Evolutionary conservation across 2,329 filamentous ascomycete species (phyloP).

Genomic region (Paraphoma chrysanthemicola): DNA sequence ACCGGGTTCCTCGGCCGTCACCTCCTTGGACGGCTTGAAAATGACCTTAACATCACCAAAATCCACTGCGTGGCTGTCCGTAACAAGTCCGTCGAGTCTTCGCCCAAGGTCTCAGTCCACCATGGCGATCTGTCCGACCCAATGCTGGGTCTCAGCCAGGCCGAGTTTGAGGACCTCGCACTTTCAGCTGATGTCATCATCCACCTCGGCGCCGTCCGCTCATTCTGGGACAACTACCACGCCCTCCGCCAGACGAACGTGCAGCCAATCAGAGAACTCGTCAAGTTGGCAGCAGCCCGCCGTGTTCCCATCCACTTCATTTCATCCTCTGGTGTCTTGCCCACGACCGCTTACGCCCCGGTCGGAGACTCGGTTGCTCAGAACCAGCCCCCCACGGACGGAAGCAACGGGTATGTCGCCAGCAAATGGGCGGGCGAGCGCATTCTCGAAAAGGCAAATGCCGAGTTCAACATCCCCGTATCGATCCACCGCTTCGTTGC

Average conservation of each 20-base stretch:
- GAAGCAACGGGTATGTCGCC: conserved; percentile 45
- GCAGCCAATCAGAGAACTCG: conserved; percentile 7
- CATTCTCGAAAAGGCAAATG: conserved; percentile 39
- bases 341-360: neutral
- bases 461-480: neutral
- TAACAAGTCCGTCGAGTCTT: neutral
- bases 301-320: conserved; percentile 23
- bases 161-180: conserved; percentile 36
- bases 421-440: conserved; percentile 51
- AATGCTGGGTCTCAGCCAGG: conserved; percentile 48
- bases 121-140: neutral
- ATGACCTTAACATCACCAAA: conserved; percentile 1
- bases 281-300: conserved; percentile 4
- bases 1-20: conserved; percentile 14
- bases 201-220: conserved; percentile 22
- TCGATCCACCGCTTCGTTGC: neutral
- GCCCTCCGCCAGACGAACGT: conserved; percentile 28
- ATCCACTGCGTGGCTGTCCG: conserved; percentile 35
- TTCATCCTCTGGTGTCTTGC: neutral
- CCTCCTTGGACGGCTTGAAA: conserved; percentile 34
- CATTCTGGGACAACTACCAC: conserved; percentile 31
- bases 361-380: neutral
- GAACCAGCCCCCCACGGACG: conserved; percentile 28
- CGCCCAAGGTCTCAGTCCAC: neutral
- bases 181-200: conserved; percentile 41